Percentiles rank a stretch among this genome's conserved stretches.
Evolutionary conservation across 1,139 yeast species (phyloP).

Genomic region (Yamadazyma sp.): DNA sequence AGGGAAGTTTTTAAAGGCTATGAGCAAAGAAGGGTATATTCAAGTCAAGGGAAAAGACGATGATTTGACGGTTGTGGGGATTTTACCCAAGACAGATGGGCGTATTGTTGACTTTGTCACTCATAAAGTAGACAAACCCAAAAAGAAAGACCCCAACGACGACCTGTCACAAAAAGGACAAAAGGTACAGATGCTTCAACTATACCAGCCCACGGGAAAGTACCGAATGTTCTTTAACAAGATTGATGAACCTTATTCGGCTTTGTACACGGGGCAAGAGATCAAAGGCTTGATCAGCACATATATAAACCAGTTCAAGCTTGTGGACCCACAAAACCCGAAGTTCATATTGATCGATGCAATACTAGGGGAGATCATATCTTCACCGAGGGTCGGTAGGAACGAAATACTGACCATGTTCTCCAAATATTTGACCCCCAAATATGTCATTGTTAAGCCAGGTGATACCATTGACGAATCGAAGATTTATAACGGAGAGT

Average conservation of each 20-base stretch:
- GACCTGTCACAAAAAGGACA: slow-evolving; percentile 17
- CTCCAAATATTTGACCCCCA: slow-evolving; percentile 54
- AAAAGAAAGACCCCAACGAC: slow-evolving; percentile 8
- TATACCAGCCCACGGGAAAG: slow-evolving; percentile 57
- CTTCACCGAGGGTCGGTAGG: slow-evolving; percentile 25
- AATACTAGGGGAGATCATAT: slow-evolving; percentile 25
- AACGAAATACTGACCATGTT: slow-evolving; percentile 58
- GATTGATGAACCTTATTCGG: slow-evolving; percentile 32
- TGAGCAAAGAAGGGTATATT: slow-evolving; percentile 72
- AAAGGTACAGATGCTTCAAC: slow-evolving; percentile 30
- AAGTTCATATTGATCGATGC: slow-evolving; percentile 59
- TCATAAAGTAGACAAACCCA: slow-evolving; percentile 46
- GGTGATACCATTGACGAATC: slow-evolving; percentile 40
- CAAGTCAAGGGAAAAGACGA: slow-evolving; percentile 75
- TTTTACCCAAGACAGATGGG: slow-evolving; percentile 47
- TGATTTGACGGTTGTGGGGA: slow-evolving; percentile 58
- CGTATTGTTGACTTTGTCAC: slow-evolving; percentile 61
- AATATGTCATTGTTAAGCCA: slow-evolving; percentile 55
- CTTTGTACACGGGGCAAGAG: slow-evolving; percentile 53
- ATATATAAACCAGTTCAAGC: slow-evolving; percentile 54
- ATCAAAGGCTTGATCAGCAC: slow-evolving; percentile 50
- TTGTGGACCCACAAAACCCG: slow-evolving; percentile 48
- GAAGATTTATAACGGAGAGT: slow-evolving; percentile 51
- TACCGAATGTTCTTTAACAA: slow-evolving; percentile 52
- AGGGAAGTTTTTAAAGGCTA: slow-evolving; percentile 77